phyloP scores from a whole-genome alignment of 2,329 filamentous ascomycete species.

The Penicillium sp. region DNA sequence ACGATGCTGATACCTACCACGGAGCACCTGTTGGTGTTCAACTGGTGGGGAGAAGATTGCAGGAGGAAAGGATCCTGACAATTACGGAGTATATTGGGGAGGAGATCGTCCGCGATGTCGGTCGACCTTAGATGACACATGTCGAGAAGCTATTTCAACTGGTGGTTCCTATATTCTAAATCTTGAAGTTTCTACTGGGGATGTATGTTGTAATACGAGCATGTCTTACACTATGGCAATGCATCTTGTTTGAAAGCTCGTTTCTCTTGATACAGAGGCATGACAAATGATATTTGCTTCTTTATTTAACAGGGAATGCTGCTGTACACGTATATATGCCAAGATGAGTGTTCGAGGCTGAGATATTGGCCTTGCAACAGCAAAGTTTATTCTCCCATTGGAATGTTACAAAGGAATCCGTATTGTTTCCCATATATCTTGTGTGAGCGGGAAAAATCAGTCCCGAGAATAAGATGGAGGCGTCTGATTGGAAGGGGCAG shows the following conservation, averaged over 20 bases:
- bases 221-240: neutral
- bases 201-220: neutral
- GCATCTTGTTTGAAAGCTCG: neutral
- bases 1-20: slow-evolving; percentile 51
- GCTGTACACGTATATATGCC: neutral
- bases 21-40: slow-evolving; percentile 51
- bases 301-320: neutral
- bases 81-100: slow-evolving; percentile 43
- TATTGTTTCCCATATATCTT: neutral
- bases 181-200: neutral
- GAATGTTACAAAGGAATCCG: neutral
- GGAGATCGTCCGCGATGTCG: slow-evolving; percentile 9
- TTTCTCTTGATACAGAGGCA: neutral
- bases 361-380: neutral
- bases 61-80: slow-evolving; percentile 53
- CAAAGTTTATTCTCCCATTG: neutral
- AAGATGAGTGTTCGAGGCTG: neutral
- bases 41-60: slow-evolving; percentile 49
- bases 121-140: neutral
- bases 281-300: neutral
- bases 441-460: neutral
- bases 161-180: neutral
- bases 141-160: neutral
- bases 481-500: slow-evolving; percentile 24
- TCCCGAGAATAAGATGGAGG: slow-evolving; percentile 19